Percentiles rank a stretch among this genome's conserved stretches.
These are phyloP conservation scores for Trichoderma sp. DNA, from an alignment of 2,329 filamentous ascomycete species.

Conservation along the genomic window DNA sequence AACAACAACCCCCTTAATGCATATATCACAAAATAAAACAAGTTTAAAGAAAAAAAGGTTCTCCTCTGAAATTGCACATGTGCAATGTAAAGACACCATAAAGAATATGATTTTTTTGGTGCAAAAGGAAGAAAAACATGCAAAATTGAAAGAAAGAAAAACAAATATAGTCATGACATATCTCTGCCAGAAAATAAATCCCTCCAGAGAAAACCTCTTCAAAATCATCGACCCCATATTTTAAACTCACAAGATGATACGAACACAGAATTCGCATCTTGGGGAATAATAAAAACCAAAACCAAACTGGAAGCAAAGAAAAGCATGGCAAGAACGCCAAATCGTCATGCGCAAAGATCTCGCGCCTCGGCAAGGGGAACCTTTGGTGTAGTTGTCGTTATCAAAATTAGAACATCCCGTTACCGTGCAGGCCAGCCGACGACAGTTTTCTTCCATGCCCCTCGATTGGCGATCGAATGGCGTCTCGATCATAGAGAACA, in stretches of 20 bases:
- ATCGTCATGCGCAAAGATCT: not conserved
- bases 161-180: not conserved
- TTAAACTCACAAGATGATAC: not conserved
- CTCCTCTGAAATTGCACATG: not conserved
- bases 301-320: not conserved
- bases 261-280: not conserved
- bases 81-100: not conserved
- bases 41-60: not conserved
- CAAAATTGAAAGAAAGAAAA: not conserved
- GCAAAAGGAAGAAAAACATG: not conserved
- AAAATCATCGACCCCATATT: not conserved
- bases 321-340: not conserved
- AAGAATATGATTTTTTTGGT: not conserved
- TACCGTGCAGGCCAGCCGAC: constrained; percentile 54
- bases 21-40: not conserved
- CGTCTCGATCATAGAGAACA: constrained; percentile 41
- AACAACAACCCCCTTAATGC: not conserved
- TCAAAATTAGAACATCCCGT: constrained; percentile 55
- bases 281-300: not conserved
- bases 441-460: constrained; percentile 42
- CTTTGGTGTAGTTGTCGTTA: not conserved
- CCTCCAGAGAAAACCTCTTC: not conserved
- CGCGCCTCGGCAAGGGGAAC: not conserved
- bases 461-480: constrained; percentile 38
- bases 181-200: not conserved